Conservation (phyloP, 1,284 basidiomycete genomes). For the Phylloporus sp. region DNA sequence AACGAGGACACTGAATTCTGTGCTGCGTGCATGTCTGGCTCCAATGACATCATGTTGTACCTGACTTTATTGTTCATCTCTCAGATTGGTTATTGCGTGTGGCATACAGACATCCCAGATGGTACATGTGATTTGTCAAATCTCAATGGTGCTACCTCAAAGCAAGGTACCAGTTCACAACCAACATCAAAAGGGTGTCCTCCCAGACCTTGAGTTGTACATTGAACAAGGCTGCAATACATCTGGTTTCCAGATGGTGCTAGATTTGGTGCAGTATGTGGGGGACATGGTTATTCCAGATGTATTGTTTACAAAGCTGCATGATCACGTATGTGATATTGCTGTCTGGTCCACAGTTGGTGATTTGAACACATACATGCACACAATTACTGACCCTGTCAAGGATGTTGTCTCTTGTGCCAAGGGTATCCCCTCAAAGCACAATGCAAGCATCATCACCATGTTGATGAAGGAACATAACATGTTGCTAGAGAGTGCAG, state of each 20-base stretch:
- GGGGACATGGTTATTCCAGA: slow-evolving; percentile 55
- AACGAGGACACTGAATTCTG: slow-evolving; percentile 19
- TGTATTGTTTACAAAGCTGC: slow-evolving; percentile 25
- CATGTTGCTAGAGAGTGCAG: slow-evolving; percentile 35
- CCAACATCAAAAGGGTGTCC: slow-evolving; percentile 21
- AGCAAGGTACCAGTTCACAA: slow-evolving; percentile 19
- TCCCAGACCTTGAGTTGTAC: slow-evolving; percentile 56
- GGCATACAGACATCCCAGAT: slow-evolving; percentile 35
- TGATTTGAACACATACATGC: background rate
- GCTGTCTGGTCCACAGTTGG: slow-evolving; percentile 42
- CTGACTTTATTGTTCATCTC: slow-evolving; percentile 17
- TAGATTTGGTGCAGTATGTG: slow-evolving; percentile 63
- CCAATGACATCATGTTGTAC: slow-evolving; percentile 20
- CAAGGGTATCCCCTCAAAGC: slow-evolving; percentile 27
- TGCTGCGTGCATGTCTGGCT: slow-evolving; percentile 30
- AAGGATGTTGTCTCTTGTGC: slow-evolving; percentile 41
- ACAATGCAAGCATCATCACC: slow-evolving; percentile 29
- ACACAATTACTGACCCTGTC: slow-evolving; percentile 4
- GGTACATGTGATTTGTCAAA: slow-evolving; percentile 42
- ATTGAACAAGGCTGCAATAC: slow-evolving; percentile 53
- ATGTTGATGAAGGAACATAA: slow-evolving; percentile 38
- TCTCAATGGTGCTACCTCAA: slow-evolving; percentile 45
- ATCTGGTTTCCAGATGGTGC: slow-evolving; percentile 57
- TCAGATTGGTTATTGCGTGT: slow-evolving; percentile 36
- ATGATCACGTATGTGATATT: slow-evolving; percentile 39